These are phyloP conservation scores for Aspergillus biplanus DNA, from an alignment of 495 filamentous ascomycete genomes.

Conservation along the genomic window DNA sequence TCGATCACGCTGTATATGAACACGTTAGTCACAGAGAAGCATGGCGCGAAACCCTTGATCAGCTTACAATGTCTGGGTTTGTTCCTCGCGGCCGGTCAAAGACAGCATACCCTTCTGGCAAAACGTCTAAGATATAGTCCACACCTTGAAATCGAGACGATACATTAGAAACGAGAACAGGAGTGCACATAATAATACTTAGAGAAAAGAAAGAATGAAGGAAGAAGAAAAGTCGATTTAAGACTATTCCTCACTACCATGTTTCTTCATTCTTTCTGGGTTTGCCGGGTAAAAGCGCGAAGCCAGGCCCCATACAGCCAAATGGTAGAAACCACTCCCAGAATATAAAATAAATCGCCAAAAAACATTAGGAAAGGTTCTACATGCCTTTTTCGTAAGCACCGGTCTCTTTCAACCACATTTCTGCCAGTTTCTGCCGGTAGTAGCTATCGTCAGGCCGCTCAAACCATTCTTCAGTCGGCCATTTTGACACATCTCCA, in stretches of 20 bases:
- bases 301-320: too few species aligned
- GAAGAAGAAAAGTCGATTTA: background rate
- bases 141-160: conserved; percentile 33
- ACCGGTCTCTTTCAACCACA: conserved; percentile 43
- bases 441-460: conserved; percentile 30
- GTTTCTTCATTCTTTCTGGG: too few species aligned
- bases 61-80: conserved; percentile 42
- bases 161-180: conserved; percentile 14
- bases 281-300: too few species aligned
- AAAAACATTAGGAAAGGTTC: conserved; percentile 12
- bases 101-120: conserved; percentile 60
- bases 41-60: background rate
- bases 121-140: conserved; percentile 51
- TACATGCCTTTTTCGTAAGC: conserved; percentile 39
- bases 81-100: conserved; percentile 47
- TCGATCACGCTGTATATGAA: conserved; percentile 44
- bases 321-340: too few species aligned
- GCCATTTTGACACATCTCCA: conserved; percentile 39
- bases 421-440: conserved; percentile 36
- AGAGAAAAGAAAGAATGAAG: conserved; percentile 7
- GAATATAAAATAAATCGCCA: too few species aligned
- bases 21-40: conserved; percentile 11
- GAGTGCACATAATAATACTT: background rate
- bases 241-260: too few species aligned
- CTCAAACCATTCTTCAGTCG: conserved; percentile 27